Evolutionary conservation across 2,329 filamentous ascomycete genomes (phyloP).

Genomic region (Gnomoniopsis sp.): DNA sequence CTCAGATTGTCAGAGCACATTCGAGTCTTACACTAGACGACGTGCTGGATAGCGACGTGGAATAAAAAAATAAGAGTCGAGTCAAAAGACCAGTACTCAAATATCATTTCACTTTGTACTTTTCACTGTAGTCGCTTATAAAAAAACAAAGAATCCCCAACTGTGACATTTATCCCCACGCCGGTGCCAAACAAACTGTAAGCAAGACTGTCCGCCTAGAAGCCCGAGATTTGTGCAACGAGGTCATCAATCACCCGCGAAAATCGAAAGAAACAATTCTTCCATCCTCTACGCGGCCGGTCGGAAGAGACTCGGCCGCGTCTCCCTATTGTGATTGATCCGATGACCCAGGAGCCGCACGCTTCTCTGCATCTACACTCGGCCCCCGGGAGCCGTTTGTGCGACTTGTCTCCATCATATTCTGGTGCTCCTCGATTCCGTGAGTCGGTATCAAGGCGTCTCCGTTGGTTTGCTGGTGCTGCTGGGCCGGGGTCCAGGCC

Average conservation of each 20-base stretch:
- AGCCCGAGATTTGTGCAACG: not conserved
- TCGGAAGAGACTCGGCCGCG: not conserved
- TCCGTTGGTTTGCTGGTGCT: conserved; percentile 57
- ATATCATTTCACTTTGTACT: no score
- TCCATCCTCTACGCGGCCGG: not conserved
- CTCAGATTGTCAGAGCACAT: no score
- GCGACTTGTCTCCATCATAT: conserved; percentile 38
- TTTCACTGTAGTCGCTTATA: not conserved
- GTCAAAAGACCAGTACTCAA: not conserved
- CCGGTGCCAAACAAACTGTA: no score
- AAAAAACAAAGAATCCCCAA: not conserved
- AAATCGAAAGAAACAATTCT: not conserved
- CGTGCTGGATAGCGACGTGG: no score
- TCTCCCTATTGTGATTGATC: conserved; percentile 9
- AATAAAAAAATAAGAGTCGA: no score
- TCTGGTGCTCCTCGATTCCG: conserved; percentile 67
- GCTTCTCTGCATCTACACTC: conserved; percentile 17
- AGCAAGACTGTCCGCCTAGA: no score
- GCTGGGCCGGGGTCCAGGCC: conserved; percentile 76
- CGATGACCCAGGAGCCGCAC: conserved; percentile 9
- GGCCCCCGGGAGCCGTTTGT: conserved; percentile 10
- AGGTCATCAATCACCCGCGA: not conserved
- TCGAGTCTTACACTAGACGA: no score
- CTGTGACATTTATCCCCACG: not conserved
- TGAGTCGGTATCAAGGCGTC: conserved; percentile 63